Conservation (phyloP, 2,329 filamentous ascomycete genomes). For the Apiospora koreana region DNA sequence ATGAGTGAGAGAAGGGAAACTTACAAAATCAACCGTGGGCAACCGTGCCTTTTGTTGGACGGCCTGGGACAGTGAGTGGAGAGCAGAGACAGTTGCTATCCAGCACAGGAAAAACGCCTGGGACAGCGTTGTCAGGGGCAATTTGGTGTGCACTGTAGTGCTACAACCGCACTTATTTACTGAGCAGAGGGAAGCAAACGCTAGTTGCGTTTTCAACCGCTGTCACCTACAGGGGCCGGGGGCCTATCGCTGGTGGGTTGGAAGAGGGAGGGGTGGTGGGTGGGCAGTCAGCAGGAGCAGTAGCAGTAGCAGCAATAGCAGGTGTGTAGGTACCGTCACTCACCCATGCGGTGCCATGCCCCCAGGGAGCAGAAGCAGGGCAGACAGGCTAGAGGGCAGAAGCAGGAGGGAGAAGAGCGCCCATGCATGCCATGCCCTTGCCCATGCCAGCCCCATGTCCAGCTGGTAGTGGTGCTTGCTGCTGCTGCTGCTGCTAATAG, state of each 20-base stretch:
- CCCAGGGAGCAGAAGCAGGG: no score
- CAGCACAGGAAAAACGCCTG: conserved; percentile 10
- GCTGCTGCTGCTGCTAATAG: neutral
- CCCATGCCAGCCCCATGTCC: no score
- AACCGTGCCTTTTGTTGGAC: conserved; percentile 19
- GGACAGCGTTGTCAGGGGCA: conserved; percentile 19
- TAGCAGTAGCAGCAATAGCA: no score
- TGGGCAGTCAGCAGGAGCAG: neutral
- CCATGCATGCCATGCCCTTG: no score
- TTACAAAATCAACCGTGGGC: conserved; percentile 11
- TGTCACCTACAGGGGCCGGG: conserved; percentile 14
- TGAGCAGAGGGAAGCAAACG: conserved; percentile 7
- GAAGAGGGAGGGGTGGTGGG: neutral
- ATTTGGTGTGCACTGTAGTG: conserved; percentile 17
- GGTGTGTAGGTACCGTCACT: no score
- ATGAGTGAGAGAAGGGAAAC: conserved; percentile 14
- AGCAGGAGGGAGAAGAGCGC: no score
- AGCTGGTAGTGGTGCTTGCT: no score
- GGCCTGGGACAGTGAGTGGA: conserved; percentile 11
- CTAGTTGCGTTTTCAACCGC: conserved; percentile 19
- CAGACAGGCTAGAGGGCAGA: no score
- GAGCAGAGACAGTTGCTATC: neutral
- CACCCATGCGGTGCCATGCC: no score
- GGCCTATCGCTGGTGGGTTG: conserved; percentile 9
- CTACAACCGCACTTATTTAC: conserved; percentile 8